Evolutionary conservation across 495 filamentous ascomycete genomes (phyloP), one percentile per base, ranked within the genome.

Genomic region (Hypoxylon lienhwacheense): DNA sequence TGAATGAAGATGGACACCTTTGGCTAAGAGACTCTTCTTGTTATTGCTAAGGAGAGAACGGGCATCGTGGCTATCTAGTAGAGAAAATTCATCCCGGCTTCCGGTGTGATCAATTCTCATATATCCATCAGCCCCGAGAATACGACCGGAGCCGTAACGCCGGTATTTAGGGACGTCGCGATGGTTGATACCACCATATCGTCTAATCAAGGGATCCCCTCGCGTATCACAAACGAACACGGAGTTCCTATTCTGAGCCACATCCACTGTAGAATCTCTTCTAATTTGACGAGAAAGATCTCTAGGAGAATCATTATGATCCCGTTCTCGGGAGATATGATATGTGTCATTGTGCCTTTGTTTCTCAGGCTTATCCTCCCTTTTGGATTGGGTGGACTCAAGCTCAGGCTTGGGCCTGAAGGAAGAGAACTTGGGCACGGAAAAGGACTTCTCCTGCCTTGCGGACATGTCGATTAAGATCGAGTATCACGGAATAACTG

Each of bases 341-440:
- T 20, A 49, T 25, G 15, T 16, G 11, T n/a, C 31, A 34, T 10
- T 40, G 20, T 52, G 59, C 10, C 22, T 63, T 47, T 55, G 47
- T 29, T 58, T 49, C 54, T 59, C 31, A 12, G 25, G 7, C 22
- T 37, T 53, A 16, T 62, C 44, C 39, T 68, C 43, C 14, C 15
- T 43, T 43, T 21, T 24, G 12, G 46, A 10, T 25, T 64, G 48
- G 50, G 66, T 41, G 10, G 64, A 39, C 33, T 69, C 50, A 45
- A 65, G 50, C 36, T 78, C 79, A 26, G 80, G 77, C 53, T 78
- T 84, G 76, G 80, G 76, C 53, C 77, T 84, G 76, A 88, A 89
- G 53, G 85, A 88, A 33, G 74, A 74, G 55, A 89, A 89, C 33
- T 80, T 86, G 22, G 86, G 86, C 45, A 85, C 71, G 14, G 73